A percentile compares a stretch with the other conserved stretches of the same genome.
phyloP scores from a whole-genome alignment of 1,139 yeast genomes.

The Yamadazyma triangularis region DNA sequence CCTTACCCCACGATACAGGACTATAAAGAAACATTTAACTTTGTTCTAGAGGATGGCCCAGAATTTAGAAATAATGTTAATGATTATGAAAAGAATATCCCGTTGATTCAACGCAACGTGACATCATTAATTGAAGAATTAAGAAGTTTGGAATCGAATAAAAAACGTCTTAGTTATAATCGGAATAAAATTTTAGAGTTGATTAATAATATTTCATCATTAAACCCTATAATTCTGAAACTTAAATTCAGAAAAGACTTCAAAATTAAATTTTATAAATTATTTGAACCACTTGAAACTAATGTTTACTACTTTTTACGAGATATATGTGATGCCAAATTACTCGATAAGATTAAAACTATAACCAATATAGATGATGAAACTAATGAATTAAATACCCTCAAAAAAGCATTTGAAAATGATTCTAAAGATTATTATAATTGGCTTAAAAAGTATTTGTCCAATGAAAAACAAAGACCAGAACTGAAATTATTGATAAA shows the following conservation, averaged over 20 bases:
- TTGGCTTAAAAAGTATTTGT: constrained; percentile 65
- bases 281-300: constrained; percentile 32
- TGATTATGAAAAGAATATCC: constrained; percentile 51
- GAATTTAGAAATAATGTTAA: constrained; percentile 57
- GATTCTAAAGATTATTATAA: constrained; percentile 70
- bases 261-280: constrained; percentile 12
- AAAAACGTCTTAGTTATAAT: constrained; percentile 16
- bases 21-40: constrained; percentile 27
- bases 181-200: constrained; percentile 22
- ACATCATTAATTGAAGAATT: constrained; percentile 31
- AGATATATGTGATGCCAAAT: constrained; percentile 28
- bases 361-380: constrained; percentile 10
- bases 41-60: constrained; percentile 66
- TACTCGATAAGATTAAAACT: constrained; percentile 21
- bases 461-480: constrained; percentile 59
- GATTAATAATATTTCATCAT: constrained; percentile 17
- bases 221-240: constrained; percentile 20
- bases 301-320: constrained; percentile 26
- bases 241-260: constrained; percentile 21
- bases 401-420: constrained; percentile 61
- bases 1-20: constrained; percentile 10
- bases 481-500: constrained; percentile 60
- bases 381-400: constrained; percentile 13
- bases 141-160: constrained; percentile 21
- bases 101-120: constrained; percentile 41